Evolutionary conservation across 495 filamentous ascomycete genomes (phyloP).

Genomic region (Aspergillus wentii): DNA sequence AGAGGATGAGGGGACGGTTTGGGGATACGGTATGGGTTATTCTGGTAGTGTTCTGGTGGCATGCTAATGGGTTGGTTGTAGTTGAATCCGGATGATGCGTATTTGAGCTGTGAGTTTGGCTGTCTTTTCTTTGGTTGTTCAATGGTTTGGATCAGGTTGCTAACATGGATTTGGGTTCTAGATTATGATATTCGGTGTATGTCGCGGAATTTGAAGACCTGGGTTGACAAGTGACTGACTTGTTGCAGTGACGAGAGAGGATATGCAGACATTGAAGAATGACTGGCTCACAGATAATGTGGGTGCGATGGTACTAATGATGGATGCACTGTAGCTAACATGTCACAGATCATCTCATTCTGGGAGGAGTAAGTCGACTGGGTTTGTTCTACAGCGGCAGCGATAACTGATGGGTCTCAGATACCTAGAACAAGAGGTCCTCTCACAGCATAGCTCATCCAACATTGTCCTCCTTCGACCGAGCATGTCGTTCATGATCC

Average conservation of each 20-base stretch:
- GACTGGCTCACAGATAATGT: slow-evolving; percentile 99
- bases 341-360: slow-evolving; percentile 68
- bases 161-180: slow-evolving; percentile 23
- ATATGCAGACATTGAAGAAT: slow-evolving; percentile 79
- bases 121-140: slow-evolving; percentile 1
- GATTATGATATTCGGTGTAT: slow-evolving; percentile 68
- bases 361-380: slow-evolving; percentile 81
- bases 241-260: slow-evolving; percentile 67
- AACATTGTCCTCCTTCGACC: slow-evolving; percentile 90
- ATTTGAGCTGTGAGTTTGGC: slow-evolving; percentile 60
- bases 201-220: no score
- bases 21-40: slow-evolving; percentile 31
- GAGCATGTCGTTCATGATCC: slow-evolving; percentile 88
- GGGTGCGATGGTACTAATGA: slow-evolving; percentile 25
- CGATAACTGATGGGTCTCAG: slow-evolving; percentile 33
- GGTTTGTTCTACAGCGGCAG: background rate
- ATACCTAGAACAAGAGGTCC: slow-evolving; percentile 85
- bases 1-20: slow-evolving; percentile 37
- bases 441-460: slow-evolving; percentile 67
- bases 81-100: slow-evolving; percentile 66
- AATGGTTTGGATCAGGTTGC: slow-evolving; percentile 1
- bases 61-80: slow-evolving; percentile 20
- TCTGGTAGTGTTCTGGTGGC: background rate
- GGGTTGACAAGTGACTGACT: slow-evolving; percentile 9
- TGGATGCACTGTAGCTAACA: slow-evolving; percentile 9